A percentile compares a stretch with the other conserved stretches of the same genome.
phyloP scores from a whole-genome alignment of 768 basidiomycete genomes.

The Hemileccinum impolitum region DNA sequence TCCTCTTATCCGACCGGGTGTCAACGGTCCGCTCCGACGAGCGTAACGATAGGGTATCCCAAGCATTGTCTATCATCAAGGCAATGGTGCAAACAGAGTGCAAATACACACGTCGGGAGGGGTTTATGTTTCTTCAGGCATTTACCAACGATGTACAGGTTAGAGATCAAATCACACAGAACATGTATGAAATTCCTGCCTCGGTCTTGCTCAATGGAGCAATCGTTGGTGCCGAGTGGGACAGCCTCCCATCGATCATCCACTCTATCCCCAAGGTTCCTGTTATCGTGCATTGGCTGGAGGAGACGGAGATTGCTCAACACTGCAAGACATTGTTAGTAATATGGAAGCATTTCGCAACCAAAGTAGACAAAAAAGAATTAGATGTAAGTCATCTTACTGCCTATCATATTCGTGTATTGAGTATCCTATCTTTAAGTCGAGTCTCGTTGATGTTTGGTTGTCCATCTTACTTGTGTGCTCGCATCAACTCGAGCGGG shows the following conservation, averaged over 20 bases:
- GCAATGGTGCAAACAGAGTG: constrained; percentile 35
- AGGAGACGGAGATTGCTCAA: constrained; percentile 36
- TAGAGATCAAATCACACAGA: constrained; percentile 1
- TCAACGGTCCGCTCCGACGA: constrained; percentile 3
- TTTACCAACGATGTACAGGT: constrained; percentile 29
- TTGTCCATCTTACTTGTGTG: constrained; percentile 53
- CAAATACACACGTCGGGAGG: constrained; percentile 29
- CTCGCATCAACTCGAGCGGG: constrained; percentile 40
- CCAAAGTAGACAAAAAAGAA: constrained; percentile 13
- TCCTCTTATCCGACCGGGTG: constrained; percentile 32
- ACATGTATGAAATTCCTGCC: constrained; percentile 26
- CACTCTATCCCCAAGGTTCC: constrained; percentile 25
- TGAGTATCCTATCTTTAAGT: constrained; percentile 26
- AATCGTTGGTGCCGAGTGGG: constrained; percentile 29
- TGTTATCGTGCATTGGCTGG: constrained; percentile 30
- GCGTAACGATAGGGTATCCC: constrained; percentile 26
- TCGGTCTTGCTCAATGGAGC: constrained; percentile 44
- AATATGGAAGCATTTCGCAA: constrained; percentile 36
- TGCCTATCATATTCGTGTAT: neutral
- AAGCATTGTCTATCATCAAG: constrained; percentile 36
- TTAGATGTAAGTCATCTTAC: constrained; percentile 24
- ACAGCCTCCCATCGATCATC: constrained; percentile 27
- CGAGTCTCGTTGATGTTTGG: constrained; percentile 46
- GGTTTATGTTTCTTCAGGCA: constrained; percentile 33
- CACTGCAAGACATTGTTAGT: constrained; percentile 39